phyloP scores from a whole-genome alignment of 2,329 filamentous ascomycete species.

The Xylaria sp. region DNA sequence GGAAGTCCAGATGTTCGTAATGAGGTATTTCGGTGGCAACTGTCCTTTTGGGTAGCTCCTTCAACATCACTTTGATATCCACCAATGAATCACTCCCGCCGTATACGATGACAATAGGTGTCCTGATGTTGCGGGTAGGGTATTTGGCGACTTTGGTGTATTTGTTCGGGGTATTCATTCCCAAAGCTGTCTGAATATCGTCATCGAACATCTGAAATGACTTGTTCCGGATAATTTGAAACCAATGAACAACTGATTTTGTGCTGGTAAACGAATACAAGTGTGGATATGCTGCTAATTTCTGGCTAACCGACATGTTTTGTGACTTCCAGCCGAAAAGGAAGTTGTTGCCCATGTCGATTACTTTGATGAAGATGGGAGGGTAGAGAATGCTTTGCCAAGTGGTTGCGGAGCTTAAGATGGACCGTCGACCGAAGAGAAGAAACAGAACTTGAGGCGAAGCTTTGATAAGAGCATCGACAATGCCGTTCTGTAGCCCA shows the following conservation, averaged over 20 bases:
- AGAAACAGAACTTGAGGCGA: slow-evolving; percentile 92
- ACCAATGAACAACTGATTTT: slow-evolving; percentile 98
- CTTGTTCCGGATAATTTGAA: slow-evolving; percentile 96
- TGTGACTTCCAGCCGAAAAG: slow-evolving; percentile 87
- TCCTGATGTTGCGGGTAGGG: slow-evolving; percentile 95
- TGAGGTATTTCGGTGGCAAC: slow-evolving; percentile 85
- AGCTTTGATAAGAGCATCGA: slow-evolving; percentile 90
- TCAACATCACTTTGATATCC: slow-evolving; percentile 90
- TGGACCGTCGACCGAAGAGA: slow-evolving; percentile 88
- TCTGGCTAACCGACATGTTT: slow-evolving; percentile 87
- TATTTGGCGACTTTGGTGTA: slow-evolving; percentile 98
- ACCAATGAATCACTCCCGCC: slow-evolving; percentile 93
- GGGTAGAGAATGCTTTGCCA: slow-evolving; percentile 97
- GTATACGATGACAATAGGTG: slow-evolving; percentile 91
- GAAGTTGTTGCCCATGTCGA: slow-evolving; percentile 80
- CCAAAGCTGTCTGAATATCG: slow-evolving; percentile 79
- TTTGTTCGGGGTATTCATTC: slow-evolving; percentile 72
- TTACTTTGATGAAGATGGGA: slow-evolving; percentile 86
- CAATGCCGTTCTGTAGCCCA: slow-evolving; percentile 85
- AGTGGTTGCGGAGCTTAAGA: slow-evolving; percentile 91
- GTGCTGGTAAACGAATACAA: slow-evolving; percentile 96
- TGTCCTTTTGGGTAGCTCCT: slow-evolving; percentile 83
- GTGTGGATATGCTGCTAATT: slow-evolving; percentile 93
- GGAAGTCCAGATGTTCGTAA: slow-evolving; percentile 95
- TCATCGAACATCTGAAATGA: slow-evolving; percentile 99